A percentile compares a stretch with the other conserved stretches of the same genome.
Evolutionary conservation across 345 rosid genomes (phyloP).

Genomic region (Ricinus communis): DNA sequence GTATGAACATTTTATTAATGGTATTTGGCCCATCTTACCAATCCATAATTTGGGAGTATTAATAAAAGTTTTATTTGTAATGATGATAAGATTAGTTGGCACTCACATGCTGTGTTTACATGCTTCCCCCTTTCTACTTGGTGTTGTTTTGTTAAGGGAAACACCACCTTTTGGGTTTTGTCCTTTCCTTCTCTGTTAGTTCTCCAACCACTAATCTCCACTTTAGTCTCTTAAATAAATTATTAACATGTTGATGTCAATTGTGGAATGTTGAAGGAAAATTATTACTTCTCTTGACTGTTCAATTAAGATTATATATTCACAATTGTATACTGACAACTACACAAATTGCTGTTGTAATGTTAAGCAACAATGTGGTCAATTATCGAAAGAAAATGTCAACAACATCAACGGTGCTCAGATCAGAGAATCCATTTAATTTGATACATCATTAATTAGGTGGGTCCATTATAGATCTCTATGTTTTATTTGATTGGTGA

Average conservation of each 20-base stretch:
- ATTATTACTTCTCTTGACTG: neutral
- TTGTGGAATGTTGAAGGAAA: neutral
- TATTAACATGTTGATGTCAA: neutral
- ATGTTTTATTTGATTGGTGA: neutral
- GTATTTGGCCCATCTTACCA: slow-evolving; percentile 18
- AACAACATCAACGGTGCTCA: no score
- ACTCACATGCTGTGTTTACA: slow-evolving; percentile 59
- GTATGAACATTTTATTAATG: slow-evolving; percentile 19
- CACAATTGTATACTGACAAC: neutral
- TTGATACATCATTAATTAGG: neutral
- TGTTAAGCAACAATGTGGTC: neutral
- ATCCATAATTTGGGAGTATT: slow-evolving; percentile 1
- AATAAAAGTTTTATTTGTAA: neutral
- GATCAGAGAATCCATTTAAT: neutral
- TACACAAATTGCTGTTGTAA: neutral
- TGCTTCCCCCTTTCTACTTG: slow-evolving; percentile 16
- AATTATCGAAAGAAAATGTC: no score
- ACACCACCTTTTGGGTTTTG: slow-evolving; percentile 18
- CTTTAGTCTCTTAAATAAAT: no score
- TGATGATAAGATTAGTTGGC: slow-evolving; percentile 42
- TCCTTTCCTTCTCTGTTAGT: neutral
- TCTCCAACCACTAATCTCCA: neutral
- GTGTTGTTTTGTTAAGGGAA: slow-evolving; percentile 31
- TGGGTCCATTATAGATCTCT: neutral
- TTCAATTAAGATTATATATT: no score